phyloP scores from a whole-genome alignment of 1,284 basidiomycete species.

The Ceratobasidium sp. region DNA sequence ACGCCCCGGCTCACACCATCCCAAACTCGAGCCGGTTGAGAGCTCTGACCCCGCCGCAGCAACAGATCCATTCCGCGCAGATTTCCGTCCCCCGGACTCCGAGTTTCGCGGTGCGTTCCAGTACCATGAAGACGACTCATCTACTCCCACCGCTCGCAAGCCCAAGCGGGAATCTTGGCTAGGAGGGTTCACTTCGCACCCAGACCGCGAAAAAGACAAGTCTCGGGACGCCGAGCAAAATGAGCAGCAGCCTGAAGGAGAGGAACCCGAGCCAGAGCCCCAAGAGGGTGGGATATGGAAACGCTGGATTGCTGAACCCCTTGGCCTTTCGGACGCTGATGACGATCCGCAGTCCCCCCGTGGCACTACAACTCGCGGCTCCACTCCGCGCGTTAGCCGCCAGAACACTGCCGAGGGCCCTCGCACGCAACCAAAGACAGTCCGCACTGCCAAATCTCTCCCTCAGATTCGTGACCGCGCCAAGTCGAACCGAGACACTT shows the following conservation, averaged over 20 bases:
- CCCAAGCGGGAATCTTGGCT: constrained; percentile 35
- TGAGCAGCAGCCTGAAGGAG: constrained; percentile 11
- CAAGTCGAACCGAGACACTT: constrained; percentile 24
- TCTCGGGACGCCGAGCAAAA: constrained; percentile 2
- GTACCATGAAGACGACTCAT: constrained; percentile 30
- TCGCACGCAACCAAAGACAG: constrained; percentile 30
- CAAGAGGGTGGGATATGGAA: constrained; percentile 46
- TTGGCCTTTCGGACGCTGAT: constrained; percentile 41
- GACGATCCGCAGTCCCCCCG: constrained; percentile 34
- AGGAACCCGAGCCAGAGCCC: constrained; percentile 23
- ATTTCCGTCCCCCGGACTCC: constrained; percentile 33
- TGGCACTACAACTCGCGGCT: constrained; percentile 27
- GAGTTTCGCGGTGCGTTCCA: constrained; percentile 38
- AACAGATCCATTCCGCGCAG: constrained; percentile 38
- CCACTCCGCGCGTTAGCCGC: constrained; percentile 38
- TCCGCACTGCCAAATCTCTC: constrained; percentile 37
- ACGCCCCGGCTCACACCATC: constrained; percentile 12
- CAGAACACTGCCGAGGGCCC: constrained; percentile 36
- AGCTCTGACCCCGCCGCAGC: constrained; percentile 17
- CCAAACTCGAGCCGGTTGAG: constrained; percentile 1
- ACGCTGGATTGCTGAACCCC: constrained; percentile 45
- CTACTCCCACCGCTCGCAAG: constrained; percentile 30
- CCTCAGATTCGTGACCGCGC: constrained; percentile 30
- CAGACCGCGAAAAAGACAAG: constrained; percentile 32
- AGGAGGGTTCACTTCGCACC: constrained; percentile 14